Percentiles rank a stretch among this genome's conserved stretches.
Conservation (phyloP, 306 rosid genomes). For the Rubus idaeus region DNA sequence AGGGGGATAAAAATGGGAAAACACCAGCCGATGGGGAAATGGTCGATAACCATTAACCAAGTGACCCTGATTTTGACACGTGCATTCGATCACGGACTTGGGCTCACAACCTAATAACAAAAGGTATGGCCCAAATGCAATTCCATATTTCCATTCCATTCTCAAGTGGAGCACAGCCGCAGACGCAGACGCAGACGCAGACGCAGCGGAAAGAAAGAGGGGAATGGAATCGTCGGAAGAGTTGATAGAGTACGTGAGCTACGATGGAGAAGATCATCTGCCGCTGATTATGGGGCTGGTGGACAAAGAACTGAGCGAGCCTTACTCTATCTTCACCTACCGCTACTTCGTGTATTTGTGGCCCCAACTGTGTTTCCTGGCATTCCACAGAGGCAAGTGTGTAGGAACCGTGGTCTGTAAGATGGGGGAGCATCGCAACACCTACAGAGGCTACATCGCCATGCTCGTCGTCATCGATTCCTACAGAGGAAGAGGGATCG, state of each 20-base stretch:
- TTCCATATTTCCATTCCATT: too few species aligned
- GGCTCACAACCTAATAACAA: too few species aligned
- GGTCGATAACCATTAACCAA: background rate
- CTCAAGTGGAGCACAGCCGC: too few species aligned
- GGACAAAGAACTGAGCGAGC: slow-evolving; percentile 94
- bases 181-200: too few species aligned
- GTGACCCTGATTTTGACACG: slow-evolving; percentile 9
- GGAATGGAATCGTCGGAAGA: slow-evolving; percentile 29
- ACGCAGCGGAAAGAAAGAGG: too few species aligned
- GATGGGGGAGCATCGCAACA: slow-evolving; percentile 90
- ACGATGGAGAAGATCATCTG: slow-evolving; percentile 85
- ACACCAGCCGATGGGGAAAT: background rate
- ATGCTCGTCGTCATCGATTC: slow-evolving; percentile 93
- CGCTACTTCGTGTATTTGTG: slow-evolving; percentile 93
- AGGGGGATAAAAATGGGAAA: background rate
- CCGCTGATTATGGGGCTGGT: slow-evolving; percentile 88
- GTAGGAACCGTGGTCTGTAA: slow-evolving; percentile 98
- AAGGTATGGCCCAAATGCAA: too few species aligned
- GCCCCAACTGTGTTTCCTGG: slow-evolving; percentile 96
- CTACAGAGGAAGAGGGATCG: slow-evolving; percentile 90
- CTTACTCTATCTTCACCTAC: slow-evolving; percentile 96
- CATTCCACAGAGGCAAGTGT: slow-evolving; percentile 80
- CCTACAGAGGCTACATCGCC: slow-evolving; percentile 92
- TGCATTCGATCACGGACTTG: background rate
- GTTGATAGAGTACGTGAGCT: slow-evolving; percentile 68